Conservation (phyloP, 2,329 filamentous ascomycete species). For the Pezicula radicicola region DNA sequence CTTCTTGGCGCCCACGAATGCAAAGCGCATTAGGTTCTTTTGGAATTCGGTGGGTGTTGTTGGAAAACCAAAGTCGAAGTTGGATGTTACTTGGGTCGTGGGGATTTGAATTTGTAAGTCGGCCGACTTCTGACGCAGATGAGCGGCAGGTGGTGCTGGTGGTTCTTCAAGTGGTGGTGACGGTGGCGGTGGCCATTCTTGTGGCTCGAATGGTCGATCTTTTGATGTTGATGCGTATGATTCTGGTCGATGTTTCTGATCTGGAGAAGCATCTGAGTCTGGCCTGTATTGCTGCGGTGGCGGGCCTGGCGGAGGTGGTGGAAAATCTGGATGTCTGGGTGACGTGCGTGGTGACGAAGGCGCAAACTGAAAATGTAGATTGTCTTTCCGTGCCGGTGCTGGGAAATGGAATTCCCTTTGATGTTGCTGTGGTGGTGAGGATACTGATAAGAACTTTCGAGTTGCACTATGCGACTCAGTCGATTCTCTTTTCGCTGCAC, state of each 20-base stretch:
- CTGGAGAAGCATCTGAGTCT: slow-evolving; percentile 13
- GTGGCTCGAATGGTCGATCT: slow-evolving; percentile 1
- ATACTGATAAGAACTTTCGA: slow-evolving; percentile 23
- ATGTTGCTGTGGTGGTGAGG: slow-evolving; percentile 8
- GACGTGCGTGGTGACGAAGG: slow-evolving; percentile 42
- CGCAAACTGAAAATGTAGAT: slow-evolving; percentile 58
- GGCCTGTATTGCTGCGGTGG: slow-evolving; percentile 17
- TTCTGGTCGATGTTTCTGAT: neutral
- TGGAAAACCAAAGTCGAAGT: slow-evolving; percentile 80
- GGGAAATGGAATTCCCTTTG: slow-evolving; percentile 53
- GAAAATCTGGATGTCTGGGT: slow-evolving; percentile 22
- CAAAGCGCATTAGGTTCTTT: slow-evolving; percentile 86
- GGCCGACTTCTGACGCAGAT: slow-evolving; percentile 16
- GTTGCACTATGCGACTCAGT: slow-evolving; percentile 40
- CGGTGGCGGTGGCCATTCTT: slow-evolving; percentile 14
- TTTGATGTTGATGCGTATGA: slow-evolving; percentile 3
- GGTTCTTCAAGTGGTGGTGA: slow-evolving; percentile 8
- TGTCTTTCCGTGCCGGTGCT: slow-evolving; percentile 43
- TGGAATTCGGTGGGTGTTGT: slow-evolving; percentile 84
- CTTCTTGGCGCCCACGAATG: slow-evolving; percentile 70
- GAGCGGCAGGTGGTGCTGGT: slow-evolving; percentile 16
- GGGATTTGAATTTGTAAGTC: slow-evolving; percentile 22
- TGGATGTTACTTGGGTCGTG: slow-evolving; percentile 21
- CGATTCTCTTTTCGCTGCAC: slow-evolving; percentile 7
- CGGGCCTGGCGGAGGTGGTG: slow-evolving; percentile 20